A percentile compares a stretch with the other conserved stretches of the same genome.
These are phyloP conservation scores for Ophiostoma fasciatum DNA, from an alignment of 2,329 filamentous ascomycete genomes.

Conservation along the genomic window DNA sequence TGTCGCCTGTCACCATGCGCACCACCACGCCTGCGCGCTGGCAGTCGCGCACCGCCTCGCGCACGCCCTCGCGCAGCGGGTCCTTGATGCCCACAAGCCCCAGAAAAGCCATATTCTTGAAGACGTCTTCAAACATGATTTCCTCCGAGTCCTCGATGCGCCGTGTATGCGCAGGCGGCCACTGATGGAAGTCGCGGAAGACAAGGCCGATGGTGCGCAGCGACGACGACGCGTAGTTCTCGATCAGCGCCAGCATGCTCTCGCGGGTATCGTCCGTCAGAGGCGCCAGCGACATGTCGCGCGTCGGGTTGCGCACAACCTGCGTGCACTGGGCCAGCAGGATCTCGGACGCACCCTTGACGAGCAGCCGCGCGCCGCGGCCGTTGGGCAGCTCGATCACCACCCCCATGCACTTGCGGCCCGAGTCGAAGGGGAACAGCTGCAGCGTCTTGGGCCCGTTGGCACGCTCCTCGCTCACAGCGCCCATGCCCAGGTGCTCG, in stretches of 20 bases:
- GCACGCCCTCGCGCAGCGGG: slow-evolving; percentile 60
- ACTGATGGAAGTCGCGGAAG: slow-evolving; percentile 70
- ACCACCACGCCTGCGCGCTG: slow-evolving; percentile 65
- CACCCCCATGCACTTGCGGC: slow-evolving; percentile 57
- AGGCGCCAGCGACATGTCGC: slow-evolving; percentile 24
- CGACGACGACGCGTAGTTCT: slow-evolving; percentile 63
- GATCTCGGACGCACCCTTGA: slow-evolving; percentile 53
- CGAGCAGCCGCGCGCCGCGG: slow-evolving; percentile 35
- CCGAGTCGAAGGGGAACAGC: slow-evolving; percentile 61
- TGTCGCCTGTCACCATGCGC: slow-evolving; percentile 78
- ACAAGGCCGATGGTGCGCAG: slow-evolving; percentile 73
- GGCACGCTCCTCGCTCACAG: slow-evolving; percentile 46
- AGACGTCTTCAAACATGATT: slow-evolving; percentile 51
- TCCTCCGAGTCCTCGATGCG: slow-evolving; percentile 42
- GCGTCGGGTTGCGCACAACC: slow-evolving; percentile 33
- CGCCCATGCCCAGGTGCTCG: slow-evolving; percentile 51
- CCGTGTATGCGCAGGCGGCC: slow-evolving; percentile 57
- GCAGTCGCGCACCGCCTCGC: slow-evolving; percentile 56
- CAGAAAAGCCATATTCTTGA: slow-evolving; percentile 52
- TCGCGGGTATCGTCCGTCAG: slow-evolving; percentile 39
- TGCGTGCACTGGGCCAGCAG: slow-evolving; percentile 41
- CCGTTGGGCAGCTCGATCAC: slow-evolving; percentile 37
- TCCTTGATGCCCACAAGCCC: slow-evolving; percentile 70
- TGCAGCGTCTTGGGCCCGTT: slow-evolving; percentile 38
- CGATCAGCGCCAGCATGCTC: slow-evolving; percentile 52